A percentile compares a stretch with the other conserved stretches of the same genome.
Evolutionary conservation across 352 stramenopile genomes (phyloP).

Genomic region (Globisporangium uncinulatum): DNA sequence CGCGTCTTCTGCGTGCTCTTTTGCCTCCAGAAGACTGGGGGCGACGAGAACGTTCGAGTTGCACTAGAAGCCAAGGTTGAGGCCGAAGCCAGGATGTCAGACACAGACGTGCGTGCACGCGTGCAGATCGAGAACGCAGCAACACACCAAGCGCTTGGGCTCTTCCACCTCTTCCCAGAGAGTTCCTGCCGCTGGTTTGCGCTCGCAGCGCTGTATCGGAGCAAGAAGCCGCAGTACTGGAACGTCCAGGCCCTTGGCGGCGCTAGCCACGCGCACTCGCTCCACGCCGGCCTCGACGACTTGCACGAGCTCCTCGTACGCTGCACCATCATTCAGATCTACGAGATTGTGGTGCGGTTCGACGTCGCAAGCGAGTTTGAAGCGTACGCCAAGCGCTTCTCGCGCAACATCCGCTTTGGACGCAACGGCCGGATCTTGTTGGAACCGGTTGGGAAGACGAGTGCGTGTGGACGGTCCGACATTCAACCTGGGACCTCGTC

Average conservation of each 20-base stretch:
- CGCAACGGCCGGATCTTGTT: slow-evolving; percentile 49
- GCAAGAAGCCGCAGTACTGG: slow-evolving; percentile 46
- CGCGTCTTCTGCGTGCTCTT: slow-evolving; percentile 54
- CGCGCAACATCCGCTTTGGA: slow-evolving; percentile 61
- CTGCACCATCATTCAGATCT: slow-evolving; percentile 50
- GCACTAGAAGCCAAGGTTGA: not conserved
- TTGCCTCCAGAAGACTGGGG: slow-evolving; percentile 29
- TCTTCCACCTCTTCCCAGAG: slow-evolving; percentile 32
- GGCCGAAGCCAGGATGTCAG: not conserved
- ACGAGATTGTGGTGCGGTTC: slow-evolving; percentile 48
- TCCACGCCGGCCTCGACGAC: slow-evolving; percentile 43
- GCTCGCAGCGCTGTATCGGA: slow-evolving; percentile 41
- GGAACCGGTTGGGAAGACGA: slow-evolving; percentile 8
- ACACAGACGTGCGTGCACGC: slow-evolving; percentile 4
- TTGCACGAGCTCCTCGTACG: slow-evolving; percentile 45
- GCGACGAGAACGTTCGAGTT: not conserved
- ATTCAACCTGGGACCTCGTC: not conserved
- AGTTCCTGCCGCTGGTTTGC: slow-evolving; percentile 41
- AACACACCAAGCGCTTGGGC: slow-evolving; percentile 34
- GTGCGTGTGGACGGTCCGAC: not conserved
- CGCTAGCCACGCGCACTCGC: slow-evolving; percentile 32
- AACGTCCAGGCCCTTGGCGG: slow-evolving; percentile 40
- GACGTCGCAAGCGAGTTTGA: slow-evolving; percentile 19
- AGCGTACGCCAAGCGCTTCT: slow-evolving; percentile 37
- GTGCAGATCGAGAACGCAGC: slow-evolving; percentile 56